These are phyloP conservation scores for Pythium dissotocum DNA, from an alignment of 352 stramenopile genomes.

Conservation along the genomic window DNA sequence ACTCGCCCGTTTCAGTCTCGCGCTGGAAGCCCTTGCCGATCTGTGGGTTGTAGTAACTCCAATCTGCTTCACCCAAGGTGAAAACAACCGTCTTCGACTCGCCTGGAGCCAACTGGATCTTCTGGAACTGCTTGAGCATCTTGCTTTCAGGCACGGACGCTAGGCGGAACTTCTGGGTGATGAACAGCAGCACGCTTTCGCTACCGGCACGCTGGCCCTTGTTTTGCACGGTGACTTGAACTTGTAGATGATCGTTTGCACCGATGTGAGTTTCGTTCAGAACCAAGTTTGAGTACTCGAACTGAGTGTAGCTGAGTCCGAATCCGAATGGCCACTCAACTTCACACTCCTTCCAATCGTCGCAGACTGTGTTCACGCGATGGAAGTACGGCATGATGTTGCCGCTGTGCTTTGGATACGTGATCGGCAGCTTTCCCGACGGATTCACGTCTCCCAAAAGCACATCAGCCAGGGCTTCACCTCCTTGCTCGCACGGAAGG, in stretches of 20 bases:
- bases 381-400: conserved; percentile 72
- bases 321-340: conserved; percentile 68
- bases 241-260: conserved; percentile 34
- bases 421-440: conserved; percentile 77
- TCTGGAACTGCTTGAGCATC: conserved; percentile 75
- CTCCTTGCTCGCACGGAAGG: conserved; percentile 79
- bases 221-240: conserved; percentile 70
- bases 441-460: conserved; percentile 71
- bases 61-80: conserved; percentile 41
- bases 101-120: conserved; percentile 45
- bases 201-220: conserved; percentile 41
- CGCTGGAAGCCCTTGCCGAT: conserved; percentile 45
- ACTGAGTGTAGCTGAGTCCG: conserved; percentile 67
- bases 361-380: conserved; percentile 59
- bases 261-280: conserved; percentile 40
- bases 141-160: conserved; percentile 67
- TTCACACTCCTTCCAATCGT: conserved; percentile 50
- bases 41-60: conserved; percentile 55
- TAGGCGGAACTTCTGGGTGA: conserved; percentile 52
- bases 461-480: conserved; percentile 65
- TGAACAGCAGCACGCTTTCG: conserved; percentile 75
- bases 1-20: conserved; percentile 46
- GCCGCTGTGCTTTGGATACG: conserved; percentile 53
- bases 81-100: conserved; percentile 45
- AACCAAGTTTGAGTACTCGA: conserved; percentile 56